Percentiles rank a stretch among this genome's conserved stretches.
Evolutionary conservation across 257 asterid genomes (phyloP).

Genomic region (Ehretia macrophylla): DNA sequence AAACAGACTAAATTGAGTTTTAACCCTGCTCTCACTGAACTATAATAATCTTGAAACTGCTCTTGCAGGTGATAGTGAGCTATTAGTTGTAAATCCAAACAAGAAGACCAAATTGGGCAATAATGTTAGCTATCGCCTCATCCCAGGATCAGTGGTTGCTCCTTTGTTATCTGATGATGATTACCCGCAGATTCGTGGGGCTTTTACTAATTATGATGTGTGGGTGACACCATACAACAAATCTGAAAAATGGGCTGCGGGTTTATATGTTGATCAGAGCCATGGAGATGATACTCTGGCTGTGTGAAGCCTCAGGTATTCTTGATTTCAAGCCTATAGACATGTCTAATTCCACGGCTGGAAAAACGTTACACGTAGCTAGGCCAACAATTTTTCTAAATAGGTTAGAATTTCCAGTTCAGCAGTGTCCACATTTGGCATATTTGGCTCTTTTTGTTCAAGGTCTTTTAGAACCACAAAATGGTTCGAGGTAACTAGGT

Average conservation of each 20-base stretch:
- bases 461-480: no score
- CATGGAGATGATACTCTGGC: constrained; percentile 47
- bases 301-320: constrained; percentile 40
- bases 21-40: no score
- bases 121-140: constrained; percentile 37
- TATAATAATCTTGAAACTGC: no score
- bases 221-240: constrained; percentile 57
- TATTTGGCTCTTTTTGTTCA: no score
- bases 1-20: no score
- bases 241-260: constrained; percentile 59
- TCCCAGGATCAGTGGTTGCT: constrained; percentile 30
- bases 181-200: constrained; percentile 41
- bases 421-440: no score
- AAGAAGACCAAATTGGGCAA: constrained; percentile 51
- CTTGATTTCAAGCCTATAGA: no score
- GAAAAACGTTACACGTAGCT: no score
- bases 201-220: constrained; percentile 38
- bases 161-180: constrained; percentile 37
- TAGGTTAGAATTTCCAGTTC: no score
- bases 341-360: no score
- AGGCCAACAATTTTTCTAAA: no score
- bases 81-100: constrained; percentile 41
- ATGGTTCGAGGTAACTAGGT: no score
- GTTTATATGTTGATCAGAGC: constrained; percentile 45
- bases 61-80: constrained; percentile 32